Percentiles rank a stretch among this genome's conserved stretches.
Conservation (phyloP, 306 rosid species). For the Ormosia emarginata region DNA sequence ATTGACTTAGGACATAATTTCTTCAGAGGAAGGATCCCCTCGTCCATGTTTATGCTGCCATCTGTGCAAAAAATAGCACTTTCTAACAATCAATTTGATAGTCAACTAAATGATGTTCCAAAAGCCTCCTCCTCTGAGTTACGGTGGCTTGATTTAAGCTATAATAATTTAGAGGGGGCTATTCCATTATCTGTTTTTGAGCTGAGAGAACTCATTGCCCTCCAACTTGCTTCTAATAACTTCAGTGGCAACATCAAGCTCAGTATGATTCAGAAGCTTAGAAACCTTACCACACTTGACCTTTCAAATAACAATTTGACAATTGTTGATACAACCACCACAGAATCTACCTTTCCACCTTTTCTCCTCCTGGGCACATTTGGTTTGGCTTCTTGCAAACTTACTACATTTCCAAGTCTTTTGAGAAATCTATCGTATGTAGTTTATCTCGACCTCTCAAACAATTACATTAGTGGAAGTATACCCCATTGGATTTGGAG, state of each 20-base stretch:
- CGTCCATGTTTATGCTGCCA: no score
- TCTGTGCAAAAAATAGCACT: no score
- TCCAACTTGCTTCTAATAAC: constrained; percentile 34
- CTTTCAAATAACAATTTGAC: constrained; percentile 43
- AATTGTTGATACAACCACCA: background rate
- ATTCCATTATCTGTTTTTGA: constrained; percentile 19
- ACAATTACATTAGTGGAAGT: no score
- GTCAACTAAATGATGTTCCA: no score
- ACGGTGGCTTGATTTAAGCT: background rate
- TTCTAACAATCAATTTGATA: no score
- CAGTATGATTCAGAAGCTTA: background rate
- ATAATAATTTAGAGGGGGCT: constrained; percentile 21
- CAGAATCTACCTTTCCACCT: background rate
- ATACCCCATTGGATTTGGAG: no score
- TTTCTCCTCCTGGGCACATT: background rate
- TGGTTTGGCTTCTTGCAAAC: constrained; percentile 26
- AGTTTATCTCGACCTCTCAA: no score
- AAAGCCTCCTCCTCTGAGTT: background rate
- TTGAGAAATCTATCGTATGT: no score
- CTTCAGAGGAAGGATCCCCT: no score
- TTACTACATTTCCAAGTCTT: no score
- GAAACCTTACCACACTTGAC: constrained; percentile 18
- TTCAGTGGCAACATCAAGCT: constrained; percentile 12
- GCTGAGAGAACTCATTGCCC: background rate
- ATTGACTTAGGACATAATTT: no score